A percentile compares a stretch with the other conserved stretches of the same genome.
Conservation (phyloP, 2,329 filamentous ascomycete genomes). For the Neophaeococcomyces mojaviensis region DNA sequence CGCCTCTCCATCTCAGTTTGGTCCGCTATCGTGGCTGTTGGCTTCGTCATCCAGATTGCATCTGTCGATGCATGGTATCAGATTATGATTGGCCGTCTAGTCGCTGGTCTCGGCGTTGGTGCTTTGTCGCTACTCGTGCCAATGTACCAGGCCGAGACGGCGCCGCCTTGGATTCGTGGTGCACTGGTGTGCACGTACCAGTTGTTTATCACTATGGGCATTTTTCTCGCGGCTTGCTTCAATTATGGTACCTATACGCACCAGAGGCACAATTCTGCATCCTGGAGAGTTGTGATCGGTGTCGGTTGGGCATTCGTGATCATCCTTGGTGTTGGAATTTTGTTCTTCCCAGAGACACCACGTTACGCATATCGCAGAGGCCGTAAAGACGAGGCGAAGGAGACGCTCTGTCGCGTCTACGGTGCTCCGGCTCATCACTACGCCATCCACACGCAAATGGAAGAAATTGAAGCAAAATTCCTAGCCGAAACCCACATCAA, state of each 20-base stretch:
- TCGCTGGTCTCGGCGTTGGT: slow-evolving; percentile 38
- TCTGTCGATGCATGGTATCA: slow-evolving; percentile 33
- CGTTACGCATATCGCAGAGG: slow-evolving; percentile 52
- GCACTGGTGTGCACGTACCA: slow-evolving; percentile 40
- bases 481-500: slow-evolving; percentile 42
- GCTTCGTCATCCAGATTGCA: slow-evolving; percentile 37
- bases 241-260: slow-evolving; percentile 35
- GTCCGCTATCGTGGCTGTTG: slow-evolving; percentile 32
- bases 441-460: slow-evolving; percentile 45
- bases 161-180: slow-evolving; percentile 39
- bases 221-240: slow-evolving; percentile 41
- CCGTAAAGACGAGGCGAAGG: slow-evolving; percentile 43
- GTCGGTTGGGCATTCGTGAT: slow-evolving; percentile 49
- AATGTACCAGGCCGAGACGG: slow-evolving; percentile 40
- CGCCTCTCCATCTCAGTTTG: slow-evolving; percentile 36
- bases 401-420: slow-evolving; percentile 48
- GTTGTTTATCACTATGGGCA: slow-evolving; percentile 40
- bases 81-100: slow-evolving; percentile 35
- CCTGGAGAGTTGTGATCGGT: slow-evolving; percentile 47
- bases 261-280: slow-evolving; percentile 23
- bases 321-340: slow-evolving; percentile 47
- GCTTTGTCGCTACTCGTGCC: slow-evolving; percentile 36
- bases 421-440: slow-evolving; percentile 47
- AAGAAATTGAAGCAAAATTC: slow-evolving; percentile 28
- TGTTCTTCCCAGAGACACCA: slow-evolving; percentile 50